Conservation (phyloP, 345 rosid genomes). For the Citropsis articulata region DNA sequence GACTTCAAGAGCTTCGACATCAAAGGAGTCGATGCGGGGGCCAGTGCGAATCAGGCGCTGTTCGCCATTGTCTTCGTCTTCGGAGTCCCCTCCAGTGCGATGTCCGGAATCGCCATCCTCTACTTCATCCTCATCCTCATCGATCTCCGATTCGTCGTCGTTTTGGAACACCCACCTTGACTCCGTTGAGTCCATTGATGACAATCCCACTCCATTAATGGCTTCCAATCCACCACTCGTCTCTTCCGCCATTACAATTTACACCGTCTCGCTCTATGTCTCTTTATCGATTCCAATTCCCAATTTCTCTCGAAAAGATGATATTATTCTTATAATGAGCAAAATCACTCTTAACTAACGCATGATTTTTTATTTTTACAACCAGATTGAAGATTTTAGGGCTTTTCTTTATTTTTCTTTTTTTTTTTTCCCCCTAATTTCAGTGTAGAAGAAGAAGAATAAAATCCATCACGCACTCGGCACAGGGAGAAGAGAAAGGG, state of each 20-base stretch:
- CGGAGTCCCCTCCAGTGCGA: constrained; percentile 57
- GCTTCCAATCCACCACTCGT: constrained; percentile 49
- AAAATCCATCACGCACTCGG: too few species aligned
- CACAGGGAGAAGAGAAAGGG: too few species aligned
- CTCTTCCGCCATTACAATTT: constrained; percentile 53
- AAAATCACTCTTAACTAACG: too few species aligned
- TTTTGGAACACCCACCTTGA: constrained; percentile 96
- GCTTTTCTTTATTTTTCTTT: too few species aligned
- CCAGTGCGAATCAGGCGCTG: constrained; percentile 89
- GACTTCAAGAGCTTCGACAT: constrained; percentile 94
- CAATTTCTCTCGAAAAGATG: background rate
- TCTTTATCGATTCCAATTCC: background rate
- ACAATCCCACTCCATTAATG: constrained; percentile 37
- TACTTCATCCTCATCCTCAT: constrained; percentile 40
- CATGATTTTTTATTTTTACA: too few species aligned
- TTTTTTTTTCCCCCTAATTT: too few species aligned
- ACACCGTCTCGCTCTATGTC: too few species aligned
- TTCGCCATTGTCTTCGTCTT: constrained; percentile 70
- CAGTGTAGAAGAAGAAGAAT: too few species aligned
- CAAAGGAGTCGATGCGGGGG: constrained; percentile 84
- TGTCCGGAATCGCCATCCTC: constrained; percentile 25
- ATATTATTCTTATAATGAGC: too few species aligned
- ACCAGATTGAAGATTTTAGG: too few species aligned
- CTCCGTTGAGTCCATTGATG: constrained; percentile 75
- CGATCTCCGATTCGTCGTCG: constrained; percentile 74